Conservation (phyloP, 495 filamentous ascomycete species). For the Neurospora tetrasperma region DNA sequence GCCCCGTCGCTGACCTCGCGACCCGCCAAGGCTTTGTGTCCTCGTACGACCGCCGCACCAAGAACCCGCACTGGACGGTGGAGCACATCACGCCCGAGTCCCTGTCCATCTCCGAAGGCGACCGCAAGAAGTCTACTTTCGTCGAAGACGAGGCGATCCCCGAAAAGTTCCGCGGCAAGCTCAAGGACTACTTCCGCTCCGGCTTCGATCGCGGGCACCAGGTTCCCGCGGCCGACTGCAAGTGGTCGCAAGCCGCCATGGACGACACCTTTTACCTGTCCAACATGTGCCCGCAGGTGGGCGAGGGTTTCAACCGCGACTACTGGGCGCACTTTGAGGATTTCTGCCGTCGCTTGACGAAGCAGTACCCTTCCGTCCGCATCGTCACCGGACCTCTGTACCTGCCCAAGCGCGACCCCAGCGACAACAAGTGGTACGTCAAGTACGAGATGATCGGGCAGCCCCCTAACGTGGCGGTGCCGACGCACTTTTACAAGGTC, state of each 20-base stretch:
- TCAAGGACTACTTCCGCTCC: slow-evolving; percentile 86
- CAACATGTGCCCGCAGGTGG: slow-evolving; percentile 98
- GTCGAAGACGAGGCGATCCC: slow-evolving; percentile 73
- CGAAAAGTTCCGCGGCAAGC: slow-evolving; percentile 73
- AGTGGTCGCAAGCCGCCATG: slow-evolving; percentile 90
- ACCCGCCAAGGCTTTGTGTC: slow-evolving; percentile 64
- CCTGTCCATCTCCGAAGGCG: slow-evolving; percentile 59
- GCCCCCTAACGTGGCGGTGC: slow-evolving; percentile 90
- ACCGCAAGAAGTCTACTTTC: slow-evolving; percentile 77
- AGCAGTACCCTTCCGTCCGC: slow-evolving; percentile 72
- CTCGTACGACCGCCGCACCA: slow-evolving; percentile 80
- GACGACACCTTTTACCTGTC: slow-evolving; percentile 83
- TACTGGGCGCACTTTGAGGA: slow-evolving; percentile 99
- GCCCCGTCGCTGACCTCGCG: slow-evolving; percentile 75
- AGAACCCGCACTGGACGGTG: slow-evolving; percentile 90
- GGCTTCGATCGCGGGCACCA: slow-evolving; percentile 97
- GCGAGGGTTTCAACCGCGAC: slow-evolving; percentile 94
- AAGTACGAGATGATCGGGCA: slow-evolving; percentile 93
- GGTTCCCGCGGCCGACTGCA: slow-evolving; percentile 93
- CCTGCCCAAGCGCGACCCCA: slow-evolving; percentile 63
- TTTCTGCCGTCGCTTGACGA: slow-evolving; percentile 77
- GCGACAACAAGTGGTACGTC: slow-evolving; percentile 89
- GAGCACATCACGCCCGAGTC: slow-evolving; percentile 96
- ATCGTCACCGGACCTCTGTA: slow-evolving; percentile 93
- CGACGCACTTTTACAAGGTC: slow-evolving; percentile 98